Evolutionary conservation across 768 basidiomycete species (phyloP), one percentile per base, ranked within the genome.

Genomic region (Punctularia strigosozonata): DNA sequence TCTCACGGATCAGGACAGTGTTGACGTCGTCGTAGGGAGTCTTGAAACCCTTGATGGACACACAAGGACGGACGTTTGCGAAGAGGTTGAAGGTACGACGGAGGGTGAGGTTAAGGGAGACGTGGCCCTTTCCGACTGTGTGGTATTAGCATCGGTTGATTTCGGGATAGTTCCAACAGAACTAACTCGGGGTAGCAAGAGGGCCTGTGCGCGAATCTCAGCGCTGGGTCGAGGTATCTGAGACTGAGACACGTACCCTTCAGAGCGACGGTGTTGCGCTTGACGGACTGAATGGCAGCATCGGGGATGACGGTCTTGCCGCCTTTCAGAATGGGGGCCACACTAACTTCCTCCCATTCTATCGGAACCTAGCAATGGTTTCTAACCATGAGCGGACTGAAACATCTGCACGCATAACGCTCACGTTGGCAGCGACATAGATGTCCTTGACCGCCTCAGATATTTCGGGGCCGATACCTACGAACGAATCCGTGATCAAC

Each of bases 391-490:
- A 45, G 22, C 17, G 37, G 39, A 1, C 24, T 13, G 46, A 18
- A 19, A 20, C 24, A 36, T n/a, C 13, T 22, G 3, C 7, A 23
- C 8, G 15, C 17, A 17, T 12, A 5, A 20, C 62, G 37, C 33
- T 34, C 52, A 89, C 90, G 39, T 83, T 73, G 47, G 95, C 94
- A 47, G 86, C 83, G 25, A 68, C 64, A 62, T 94, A 98, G 56
- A 99, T 98, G 46, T 77, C 67, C 65, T 94, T 95, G 54, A 99
- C 80, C 46, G 91, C 82, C 70, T 95, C 73, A 63, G 89, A 86
- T 51, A 99, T 98, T 69, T 99, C 95, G 25, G 95, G 92, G 32
- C 95, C 95, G 67, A 99, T 99, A 58, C 94, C 92, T 92, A 50
- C 15, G 36, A 13, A n/a, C 15, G n/a, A 22, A 43, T 42, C 48